Evolutionary conservation across 345 rosid species (phyloP), one percentile per base, ranked within the genome.

Genomic region (Pistacia vera): DNA sequence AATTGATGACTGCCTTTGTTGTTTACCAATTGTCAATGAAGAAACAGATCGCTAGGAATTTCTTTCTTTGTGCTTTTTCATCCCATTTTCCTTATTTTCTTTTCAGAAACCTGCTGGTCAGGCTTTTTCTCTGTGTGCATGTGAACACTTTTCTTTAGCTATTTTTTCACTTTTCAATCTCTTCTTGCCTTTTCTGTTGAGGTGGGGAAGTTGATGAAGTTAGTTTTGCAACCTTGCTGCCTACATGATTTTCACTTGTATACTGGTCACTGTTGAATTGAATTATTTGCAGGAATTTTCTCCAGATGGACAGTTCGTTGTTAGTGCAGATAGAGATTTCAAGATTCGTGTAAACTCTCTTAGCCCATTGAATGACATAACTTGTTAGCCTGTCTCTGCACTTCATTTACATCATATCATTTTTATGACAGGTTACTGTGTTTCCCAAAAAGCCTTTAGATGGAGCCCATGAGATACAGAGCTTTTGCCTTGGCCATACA

Each of bases 401-500:
- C 66, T 11, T 66, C 10, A 4, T 9, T 78, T 61, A 70, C 70
- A 52, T 70, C 35, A 58, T 66, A 57, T 77, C 77, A 56, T 36
- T 75, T 67, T 52, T 81, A 28, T 66, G 66, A 67, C 83, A 94
- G 99, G 97, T 94, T 63, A 85, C 95, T 71, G 87, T 90, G 46
- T 87, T 94, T 46, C 98, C 99, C 54, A 83, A 90, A 82, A 89
- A 84, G 68, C 97, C 99, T 77, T 73, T 89, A 68, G 88, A 88
- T 66, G 97, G 97, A 76, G 97, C 98, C 81, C 98, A 96, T 78
- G 96, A 91, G 81, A 94, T 96, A 75, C 97, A 96, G 72, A 90
- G 97, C 75, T 92, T 93, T 80, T 93, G 99, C 86, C 97, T 96
- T 66, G 99, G 94, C 52, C 99, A 96, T 87, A 84, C 97, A 13